A percentile compares a stretch with the other conserved stretches of the same genome.
phyloP scores from a whole-genome alignment of 139 green algal genomes.

The Chlamydomonas eustigma region DNA sequence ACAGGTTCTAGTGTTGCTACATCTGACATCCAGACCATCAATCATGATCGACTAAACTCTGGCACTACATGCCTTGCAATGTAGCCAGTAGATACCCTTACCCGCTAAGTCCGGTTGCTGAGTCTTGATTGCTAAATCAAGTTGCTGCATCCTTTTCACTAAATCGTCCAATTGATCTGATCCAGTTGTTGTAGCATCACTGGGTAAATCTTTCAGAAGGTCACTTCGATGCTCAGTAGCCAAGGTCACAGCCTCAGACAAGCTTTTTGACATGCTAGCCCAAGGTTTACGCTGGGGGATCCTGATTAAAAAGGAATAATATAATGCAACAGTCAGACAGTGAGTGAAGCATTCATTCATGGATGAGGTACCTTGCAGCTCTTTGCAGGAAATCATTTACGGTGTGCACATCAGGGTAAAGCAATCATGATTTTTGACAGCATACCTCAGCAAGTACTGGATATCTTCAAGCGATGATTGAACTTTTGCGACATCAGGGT shows the following conservation, averaged over 20 bases:
- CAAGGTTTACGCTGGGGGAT: conserved; percentile 75
- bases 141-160: conserved; percentile 18
- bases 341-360: not conserved
- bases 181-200: not conserved
- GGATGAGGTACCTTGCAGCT: no score
- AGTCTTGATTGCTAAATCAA: conserved; percentile 11
- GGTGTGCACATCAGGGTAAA: no score
- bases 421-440: no score
- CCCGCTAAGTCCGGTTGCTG: not conserved
- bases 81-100: no score
- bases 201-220: not conserved
- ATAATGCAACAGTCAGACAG: not conserved
- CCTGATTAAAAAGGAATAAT: conserved; percentile 20
- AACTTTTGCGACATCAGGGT: conserved; percentile 50
- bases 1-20: no score
- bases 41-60: no score
- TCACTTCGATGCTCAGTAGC: not conserved
- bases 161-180: conserved; percentile 27
- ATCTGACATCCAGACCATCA: no score
- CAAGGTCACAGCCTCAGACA: conserved; percentile 27
- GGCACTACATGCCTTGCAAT: no score
- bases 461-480: conserved; percentile 40
- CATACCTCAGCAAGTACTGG: conserved; percentile 1
- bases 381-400: no score
- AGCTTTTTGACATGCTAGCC: conserved; percentile 60